Evolutionary conservation across 768 basidiomycete genomes (phyloP).

Genomic region (Amanita polypyramis): DNA sequence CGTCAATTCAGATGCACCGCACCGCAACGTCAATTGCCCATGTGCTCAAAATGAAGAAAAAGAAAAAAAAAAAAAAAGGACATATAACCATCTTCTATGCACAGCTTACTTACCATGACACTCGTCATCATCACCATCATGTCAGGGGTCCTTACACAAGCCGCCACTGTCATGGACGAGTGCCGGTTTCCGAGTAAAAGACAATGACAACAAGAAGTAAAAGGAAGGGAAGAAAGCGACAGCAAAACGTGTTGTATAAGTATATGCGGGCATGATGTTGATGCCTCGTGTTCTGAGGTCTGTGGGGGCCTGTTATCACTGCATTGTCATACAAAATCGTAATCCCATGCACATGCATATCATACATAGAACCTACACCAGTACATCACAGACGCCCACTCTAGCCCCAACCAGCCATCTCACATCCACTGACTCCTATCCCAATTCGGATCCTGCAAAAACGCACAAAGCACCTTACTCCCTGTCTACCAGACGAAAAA

Average conservation of each 20-base stretch:
- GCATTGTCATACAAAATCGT: not conserved
- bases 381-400: not conserved
- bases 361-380: not conserved
- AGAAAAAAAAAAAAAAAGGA: too few relatives aligned
- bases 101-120: too few relatives aligned
- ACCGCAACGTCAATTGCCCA: too few relatives aligned
- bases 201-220: not conserved
- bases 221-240: not conserved
- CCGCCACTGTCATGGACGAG: not conserved
- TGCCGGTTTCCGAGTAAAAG: too few relatives aligned
- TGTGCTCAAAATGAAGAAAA: too few relatives aligned
- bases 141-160: not conserved
- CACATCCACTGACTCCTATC: slow-evolving; percentile 72
- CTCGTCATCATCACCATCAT: too few relatives aligned
- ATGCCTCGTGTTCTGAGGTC: slow-evolving; percentile 2
- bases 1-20: too few relatives aligned
- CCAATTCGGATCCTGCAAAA: slow-evolving; percentile 92
- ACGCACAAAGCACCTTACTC: slow-evolving; percentile 92
- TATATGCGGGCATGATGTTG: not conserved
- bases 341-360: not conserved
- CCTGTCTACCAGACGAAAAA: slow-evolving; percentile 88
- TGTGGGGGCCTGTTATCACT: not conserved
- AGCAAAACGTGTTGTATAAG: slow-evolving; percentile 1
- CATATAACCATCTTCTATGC: too few relatives aligned
- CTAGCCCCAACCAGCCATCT: slow-evolving; percentile 8